Base-by-base conservation (phyloP, 176 grass and related monocot species). In the Pontederia paniculata region DNA sequence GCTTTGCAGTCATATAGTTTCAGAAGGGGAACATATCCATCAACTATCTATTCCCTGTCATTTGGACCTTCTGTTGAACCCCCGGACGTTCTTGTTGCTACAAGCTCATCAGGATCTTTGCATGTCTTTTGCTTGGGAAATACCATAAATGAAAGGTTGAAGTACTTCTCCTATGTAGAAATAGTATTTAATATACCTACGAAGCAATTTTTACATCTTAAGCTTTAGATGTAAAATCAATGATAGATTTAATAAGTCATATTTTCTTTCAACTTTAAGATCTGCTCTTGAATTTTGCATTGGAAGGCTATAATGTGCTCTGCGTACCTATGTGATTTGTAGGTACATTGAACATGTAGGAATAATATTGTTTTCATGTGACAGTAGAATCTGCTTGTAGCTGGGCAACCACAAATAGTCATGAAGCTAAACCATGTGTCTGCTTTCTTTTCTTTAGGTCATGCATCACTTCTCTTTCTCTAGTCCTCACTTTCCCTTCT, bases 21-120 rank as follows among this genome's bases (percentile, higher is more conserved):
- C 43, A 80, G 93, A 16, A 79, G 93, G 60, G 93, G 93, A 81
- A 84, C 86, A 64, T 97, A 97, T 55, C 73, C 86, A 70, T 90
- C 93, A 57, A 84, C 80, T 6, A 97, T 97, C 41, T 84, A 90
- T 76, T 91, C 93, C 8, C 62, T 97, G 46, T 51, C 93, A 67
- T 97, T 90, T 77, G 83, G 71, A 50, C 86, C 86, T 10, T 88
- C 74, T 48, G 21, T 47, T 25, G 86, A 84, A 48, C 62, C 84
- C 13, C 93, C 83, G 41, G 68, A 88, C 50, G 67, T 91, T 75
- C 93, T 97, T 76, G 70, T 69, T 63, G 82, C 93, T 57, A 90
- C 93, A 74, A 97, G 93, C 79, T 97, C 86, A 4, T 90, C 93
- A 49, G 93, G 93, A 22, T 97, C 93, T 73, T 70, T 97, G 71